Base-by-base conservation (phyloP, 1,139 yeast genomes). In the Suhomyces chickasaworum region DNA sequence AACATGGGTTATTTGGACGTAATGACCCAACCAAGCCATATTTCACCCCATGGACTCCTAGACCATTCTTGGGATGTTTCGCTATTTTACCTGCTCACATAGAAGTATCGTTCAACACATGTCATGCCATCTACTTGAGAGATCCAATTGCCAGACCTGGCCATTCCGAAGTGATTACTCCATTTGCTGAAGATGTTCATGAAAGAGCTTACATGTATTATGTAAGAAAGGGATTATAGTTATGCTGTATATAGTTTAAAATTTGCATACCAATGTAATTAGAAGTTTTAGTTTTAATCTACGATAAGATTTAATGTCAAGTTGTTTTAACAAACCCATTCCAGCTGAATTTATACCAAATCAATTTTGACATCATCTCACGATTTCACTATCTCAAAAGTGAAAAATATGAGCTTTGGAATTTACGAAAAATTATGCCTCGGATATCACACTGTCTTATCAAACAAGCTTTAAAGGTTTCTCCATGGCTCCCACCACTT, bases 121-220 rank as follows among this genome's bases (percentile, higher is more conserved):
- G 98, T 65, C 97, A 91, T 67, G 98, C 97, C 9, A 86, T 93
- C 25, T 93, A 93, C 68, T 73, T 93, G 67, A 85, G 97, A 69
- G 96, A 93, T 65, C 99, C 99, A 13, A 91, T 93, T 47, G 96
- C 98, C 10, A 82, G 98, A 67, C 97, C 98, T 10, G 98, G 97
- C 42, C 91, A 88, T 61, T 88, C 97, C 25, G 99, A 93, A 72
- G 96, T 93, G 48, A 89, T 93, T 51, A 78, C 96, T 42, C 99
- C 99, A 45, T 89, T 86, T 70, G 85, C 86, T 39, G 77, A 83
- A 53, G 86, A 84, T 53, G 83, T 85, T 56, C 98, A 93, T 62
- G 95, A 91, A 70, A 83, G 96, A 67, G 97, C 98, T 35, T 91
- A 88, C 75, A 88, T 90, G 95, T 90, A 86, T 80, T 93, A 93